Evolutionary conservation across 129 eudicot species (phyloP).

Genomic region (Flaveria brownii): DNA sequence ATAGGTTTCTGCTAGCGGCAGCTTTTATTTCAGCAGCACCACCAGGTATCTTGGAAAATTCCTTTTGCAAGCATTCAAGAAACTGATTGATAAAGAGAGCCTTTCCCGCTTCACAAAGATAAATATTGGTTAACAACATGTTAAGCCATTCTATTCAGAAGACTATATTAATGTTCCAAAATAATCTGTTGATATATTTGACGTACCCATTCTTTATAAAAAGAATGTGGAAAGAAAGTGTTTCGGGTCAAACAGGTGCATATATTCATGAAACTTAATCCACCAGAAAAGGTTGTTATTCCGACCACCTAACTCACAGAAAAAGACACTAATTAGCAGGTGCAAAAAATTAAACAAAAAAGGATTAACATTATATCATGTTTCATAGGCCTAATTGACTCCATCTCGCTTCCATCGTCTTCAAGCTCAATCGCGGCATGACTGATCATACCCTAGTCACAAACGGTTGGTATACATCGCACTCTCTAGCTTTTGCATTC

Average conservation of each 20-base stretch:
- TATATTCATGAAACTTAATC: no score
- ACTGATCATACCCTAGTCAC: no score
- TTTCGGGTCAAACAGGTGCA: constrained; percentile 1
- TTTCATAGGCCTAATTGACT: no score
- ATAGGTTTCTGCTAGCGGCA: constrained; percentile 49
- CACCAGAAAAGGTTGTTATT: no score
- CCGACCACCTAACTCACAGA: no score
- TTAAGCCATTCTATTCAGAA: not conserved
- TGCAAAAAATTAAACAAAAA: no score
- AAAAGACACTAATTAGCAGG: no score
- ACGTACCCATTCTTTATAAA: not conserved
- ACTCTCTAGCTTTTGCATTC: no score
- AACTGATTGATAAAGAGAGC: constrained; percentile 60
- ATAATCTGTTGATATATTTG: not conserved
- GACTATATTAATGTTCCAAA: not conserved
- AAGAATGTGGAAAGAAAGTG: not conserved
- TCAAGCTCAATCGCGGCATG: no score
- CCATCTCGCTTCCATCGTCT: no score
- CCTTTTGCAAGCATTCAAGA: constrained; percentile 48
- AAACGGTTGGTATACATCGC: no score
- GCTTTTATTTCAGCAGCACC: constrained; percentile 44
- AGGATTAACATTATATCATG: no score
- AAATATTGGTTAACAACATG: constrained; percentile 7
- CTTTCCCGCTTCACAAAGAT: constrained; percentile 54
- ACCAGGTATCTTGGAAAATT: constrained; percentile 1